Percentiles rank a stretch among this genome's conserved stretches.
phyloP scores from a whole-genome alignment of 768 basidiomycete species.

The Nevesoporus exiguus region DNA sequence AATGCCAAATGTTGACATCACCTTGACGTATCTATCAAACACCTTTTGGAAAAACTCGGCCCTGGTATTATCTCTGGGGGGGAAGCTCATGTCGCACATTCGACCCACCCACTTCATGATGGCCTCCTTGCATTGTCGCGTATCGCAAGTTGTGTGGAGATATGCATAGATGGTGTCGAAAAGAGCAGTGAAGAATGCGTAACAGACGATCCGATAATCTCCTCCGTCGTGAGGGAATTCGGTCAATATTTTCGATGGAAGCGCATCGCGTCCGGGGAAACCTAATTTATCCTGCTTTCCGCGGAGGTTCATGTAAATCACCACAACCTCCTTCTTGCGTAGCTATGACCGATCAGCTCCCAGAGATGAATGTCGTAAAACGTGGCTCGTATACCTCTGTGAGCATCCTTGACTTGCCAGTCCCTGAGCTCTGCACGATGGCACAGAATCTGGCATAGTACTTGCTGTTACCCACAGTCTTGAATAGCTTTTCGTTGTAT shows the following conservation, averaged over 20 bases:
- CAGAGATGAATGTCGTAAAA: no score
- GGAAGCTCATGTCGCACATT: slow-evolving; percentile 5
- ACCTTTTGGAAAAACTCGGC: background rate
- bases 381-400: slow-evolving; percentile 1
- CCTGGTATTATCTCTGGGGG: background rate
- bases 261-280: slow-evolving; percentile 15
- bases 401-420: slow-evolving; percentile 12
- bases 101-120: background rate
- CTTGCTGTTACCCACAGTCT: background rate
- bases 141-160: background rate
- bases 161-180: slow-evolving; percentile 1
- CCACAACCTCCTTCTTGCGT: no score
- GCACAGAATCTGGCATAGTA: slow-evolving; percentile 9
- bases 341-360: no score
- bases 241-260: slow-evolving; percentile 4
- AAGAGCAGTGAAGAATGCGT: slow-evolving; percentile 16
- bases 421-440: slow-evolving; percentile 15
- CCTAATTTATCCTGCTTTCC: background rate
- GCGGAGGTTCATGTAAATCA: slow-evolving; percentile 19
- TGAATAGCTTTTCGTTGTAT: slow-evolving; percentile 9
- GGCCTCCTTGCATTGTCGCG: background rate
- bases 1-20: background rate
- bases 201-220: no score
- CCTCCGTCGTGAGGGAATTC: background rate
- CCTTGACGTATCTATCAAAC: background rate